Percentiles rank a stretch among this genome's conserved stretches.
Evolutionary conservation across 257 asterid species (phyloP).

Genomic region (Solanum arcanum): DNA sequence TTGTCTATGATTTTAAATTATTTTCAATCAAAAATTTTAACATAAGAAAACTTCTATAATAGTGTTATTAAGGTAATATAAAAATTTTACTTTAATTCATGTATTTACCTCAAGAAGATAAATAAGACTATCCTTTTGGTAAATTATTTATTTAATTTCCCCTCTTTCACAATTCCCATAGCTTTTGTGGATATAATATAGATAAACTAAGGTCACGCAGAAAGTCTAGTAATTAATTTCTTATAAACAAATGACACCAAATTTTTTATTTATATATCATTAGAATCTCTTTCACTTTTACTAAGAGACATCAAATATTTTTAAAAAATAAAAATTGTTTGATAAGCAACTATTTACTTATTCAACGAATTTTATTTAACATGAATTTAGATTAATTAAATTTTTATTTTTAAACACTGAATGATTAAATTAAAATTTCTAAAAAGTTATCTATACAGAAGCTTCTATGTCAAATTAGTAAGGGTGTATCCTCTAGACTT

Average conservation of each 20-base stretch:
- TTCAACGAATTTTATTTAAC: accelerated
- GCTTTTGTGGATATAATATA: not conserved
- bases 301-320: not conserved
- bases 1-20: not conserved
- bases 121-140: not conserved
- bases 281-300: not conserved
- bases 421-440: not conserved
- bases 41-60: not conserved
- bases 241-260: not conserved
- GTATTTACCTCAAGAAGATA: not conserved
- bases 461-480: not conserved
- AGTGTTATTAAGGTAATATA: not conserved
- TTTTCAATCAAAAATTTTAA: not conserved
- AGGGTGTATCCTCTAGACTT: not conserved
- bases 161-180: not conserved
- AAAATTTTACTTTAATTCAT: not conserved
- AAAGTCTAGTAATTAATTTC: not conserved
- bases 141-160: not conserved
- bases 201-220: not conserved
- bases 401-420: not conserved
- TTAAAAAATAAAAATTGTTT: not conserved
- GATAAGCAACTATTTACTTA: not conserved
- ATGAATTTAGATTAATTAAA: not conserved
- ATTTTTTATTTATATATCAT: not conserved
- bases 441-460: not conserved